These are phyloP conservation scores for Termitomyces sp. DNA, from an alignment of 768 basidiomycete species.

Conservation along the genomic window DNA sequence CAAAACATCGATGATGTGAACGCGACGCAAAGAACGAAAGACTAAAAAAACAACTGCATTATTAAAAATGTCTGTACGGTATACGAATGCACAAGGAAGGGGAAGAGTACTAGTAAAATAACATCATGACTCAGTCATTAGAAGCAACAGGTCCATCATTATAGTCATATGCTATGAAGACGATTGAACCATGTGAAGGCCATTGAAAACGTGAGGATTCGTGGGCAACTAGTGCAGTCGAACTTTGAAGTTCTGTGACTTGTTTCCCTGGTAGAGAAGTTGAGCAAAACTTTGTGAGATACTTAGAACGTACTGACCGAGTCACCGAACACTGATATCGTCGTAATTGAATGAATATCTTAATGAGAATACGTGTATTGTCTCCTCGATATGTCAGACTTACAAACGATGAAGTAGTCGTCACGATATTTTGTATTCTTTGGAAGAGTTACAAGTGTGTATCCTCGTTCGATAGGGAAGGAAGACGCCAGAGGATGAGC, in stretches of 20 bases:
- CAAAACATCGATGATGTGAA: background rate
- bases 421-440: constrained; percentile 10
- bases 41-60: background rate
- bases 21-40: background rate
- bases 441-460: constrained; percentile 12
- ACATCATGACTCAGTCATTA: background rate
- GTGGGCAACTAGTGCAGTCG: background rate
- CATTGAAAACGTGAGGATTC: background rate
- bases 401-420: constrained; percentile 23
- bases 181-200: no score
- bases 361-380: background rate
- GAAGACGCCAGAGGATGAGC: constrained; percentile 22
- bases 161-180: no score
- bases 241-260: constrained; percentile 21
- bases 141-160: background rate
- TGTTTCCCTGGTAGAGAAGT: constrained; percentile 20
- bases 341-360: background rate
- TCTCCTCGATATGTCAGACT: constrained; percentile 4
- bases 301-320: constrained; percentile 12
- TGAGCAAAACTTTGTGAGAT: background rate
- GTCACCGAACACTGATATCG: constrained; percentile 23
- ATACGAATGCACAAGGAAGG: background rate
- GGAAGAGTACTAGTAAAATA: background rate
- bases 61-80: background rate
- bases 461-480: constrained; percentile 17